Percentiles rank a stretch among this genome's conserved stretches.
Evolutionary conservation across 768 basidiomycete genomes (phyloP).

Genomic region (Mycena leptocephala): DNA sequence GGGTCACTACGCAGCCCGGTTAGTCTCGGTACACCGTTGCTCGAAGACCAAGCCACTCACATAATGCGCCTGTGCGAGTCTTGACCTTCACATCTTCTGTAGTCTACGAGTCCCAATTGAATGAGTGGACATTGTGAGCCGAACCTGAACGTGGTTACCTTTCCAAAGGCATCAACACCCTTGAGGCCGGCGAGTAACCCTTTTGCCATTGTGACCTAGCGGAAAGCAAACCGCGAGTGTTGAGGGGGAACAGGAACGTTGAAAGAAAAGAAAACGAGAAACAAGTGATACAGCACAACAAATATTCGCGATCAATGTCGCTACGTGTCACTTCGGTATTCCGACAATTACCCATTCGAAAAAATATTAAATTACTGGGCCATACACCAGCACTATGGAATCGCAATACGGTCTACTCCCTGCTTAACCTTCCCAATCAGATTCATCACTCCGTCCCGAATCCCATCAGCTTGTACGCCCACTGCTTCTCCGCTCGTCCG

Average conservation of each 20-base stretch:
- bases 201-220: slow-evolving; percentile 77
- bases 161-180: slow-evolving; percentile 99
- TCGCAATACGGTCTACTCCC: slow-evolving; percentile 79
- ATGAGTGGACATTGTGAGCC: neutral
- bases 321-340: slow-evolving; percentile 36
- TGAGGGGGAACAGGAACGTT: slow-evolving; percentile 39
- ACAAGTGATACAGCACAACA: slow-evolving; percentile 29
- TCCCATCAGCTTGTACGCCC: slow-evolving; percentile 87
- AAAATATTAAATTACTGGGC: slow-evolving; percentile 28
- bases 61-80: slow-evolving; percentile 93
- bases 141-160: slow-evolving; percentile 69
- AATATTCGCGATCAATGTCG: neutral
- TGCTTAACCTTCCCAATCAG: slow-evolving; percentile 93
- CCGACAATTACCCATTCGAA: slow-evolving; percentile 25
- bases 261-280: slow-evolving; percentile 35
- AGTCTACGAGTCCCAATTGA: slow-evolving; percentile 69
- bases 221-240: slow-evolving; percentile 52
- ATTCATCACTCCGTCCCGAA: slow-evolving; percentile 90
- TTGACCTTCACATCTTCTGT: slow-evolving; percentile 99
- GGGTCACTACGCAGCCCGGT: slow-evolving; percentile 77
- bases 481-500: slow-evolving; percentile 83
- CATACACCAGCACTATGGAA: slow-evolving; percentile 49
- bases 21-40: neutral
- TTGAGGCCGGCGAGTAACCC: slow-evolving; percentile 85
- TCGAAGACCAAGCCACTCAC: slow-evolving; percentile 62